phyloP scores from a whole-genome alignment of 2,329 filamentous ascomycete genomes.

The Cordyceps militaris region DNA sequence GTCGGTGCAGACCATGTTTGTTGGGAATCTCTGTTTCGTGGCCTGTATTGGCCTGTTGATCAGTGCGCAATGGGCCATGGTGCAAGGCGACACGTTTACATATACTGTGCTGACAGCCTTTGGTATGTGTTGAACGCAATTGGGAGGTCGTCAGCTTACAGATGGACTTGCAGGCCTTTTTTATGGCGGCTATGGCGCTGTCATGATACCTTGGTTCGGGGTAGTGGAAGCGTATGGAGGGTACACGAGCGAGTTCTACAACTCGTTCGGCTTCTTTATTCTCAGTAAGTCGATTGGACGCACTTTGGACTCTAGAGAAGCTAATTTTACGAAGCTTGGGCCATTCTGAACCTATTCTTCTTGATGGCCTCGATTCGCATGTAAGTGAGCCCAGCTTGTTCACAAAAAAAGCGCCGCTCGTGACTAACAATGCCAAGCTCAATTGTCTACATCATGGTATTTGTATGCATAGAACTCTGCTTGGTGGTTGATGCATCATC shows the following conservation, averaged over 20 bases:
- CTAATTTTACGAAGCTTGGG: no score
- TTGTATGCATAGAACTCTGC: no score
- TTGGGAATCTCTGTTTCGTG: slow-evolving; percentile 24
- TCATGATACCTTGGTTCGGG: slow-evolving; percentile 20
- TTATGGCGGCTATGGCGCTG: slow-evolving; percentile 23
- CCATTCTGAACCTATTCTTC: no score
- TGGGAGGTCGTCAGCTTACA: not conserved
- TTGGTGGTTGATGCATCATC: no score
- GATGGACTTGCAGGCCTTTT: slow-evolving; percentile 17
- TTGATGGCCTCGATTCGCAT: no score
- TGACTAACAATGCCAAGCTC: no score
- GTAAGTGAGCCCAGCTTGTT: no score
- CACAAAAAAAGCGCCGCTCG: no score
- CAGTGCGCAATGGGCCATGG: slow-evolving; percentile 24
- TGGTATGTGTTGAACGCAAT: slow-evolving; percentile 13
- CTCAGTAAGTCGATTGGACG: no score
- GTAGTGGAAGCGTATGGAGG: slow-evolving; percentile 22
- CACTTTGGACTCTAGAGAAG: no score
- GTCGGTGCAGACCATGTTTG: slow-evolving; percentile 21
- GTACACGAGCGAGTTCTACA: slow-evolving; percentile 21
- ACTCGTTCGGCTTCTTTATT: slow-evolving; percentile 22
- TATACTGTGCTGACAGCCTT: slow-evolving; percentile 24
- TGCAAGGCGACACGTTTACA: slow-evolving; percentile 22
- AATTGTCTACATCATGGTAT: no score
- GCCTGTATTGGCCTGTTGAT: slow-evolving; percentile 23